Base-by-base conservation (phyloP, 179 eudicot genomes). In the Silene coronaria region DNA sequence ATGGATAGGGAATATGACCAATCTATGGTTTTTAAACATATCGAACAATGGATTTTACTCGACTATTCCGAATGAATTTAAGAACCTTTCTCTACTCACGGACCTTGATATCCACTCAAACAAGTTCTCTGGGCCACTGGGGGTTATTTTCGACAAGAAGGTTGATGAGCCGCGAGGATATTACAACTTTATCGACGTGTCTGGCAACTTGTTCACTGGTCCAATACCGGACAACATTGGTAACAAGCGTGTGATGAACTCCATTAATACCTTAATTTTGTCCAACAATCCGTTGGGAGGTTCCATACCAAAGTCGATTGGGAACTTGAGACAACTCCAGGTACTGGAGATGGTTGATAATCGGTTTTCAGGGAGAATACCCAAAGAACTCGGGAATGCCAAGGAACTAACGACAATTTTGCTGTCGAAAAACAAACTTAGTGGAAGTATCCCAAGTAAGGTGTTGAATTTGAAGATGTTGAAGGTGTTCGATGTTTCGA, bases 1-100 rank as follows among this genome's bases (percentile, higher is more conserved):
- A 23, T 90, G 93, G 91, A 87, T 92, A 0, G 97, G 89, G 10
- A 90, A 90, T 88, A 88, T 90, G 92, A 86, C 87, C 1, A 85
- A 75, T 63, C 85, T 92, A n/a, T 86, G 86, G 0, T 75, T 72
- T 34, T 85, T 92, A 0, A 90, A 92, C 74, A 51, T 89, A 30
- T 89, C 96, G 16, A 86, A 87, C 77, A 92, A 92, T 17, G 80
- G 67, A 0, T 89, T 92, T 72, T 38, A 70, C 55, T 84, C 89
- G 0, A 70, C 84, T 0, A 74, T 92, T 21, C 97, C 94, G 0
- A 23, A 7, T 0, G 82, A 82, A 64, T 84, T 89, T 82, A 84
- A 75, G 77, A 86, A 89, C 57, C 69, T 88, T 0, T 51, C 85
- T 0, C 84, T 67, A 3, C 80, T 87, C 0, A 34, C 32, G 45